These are phyloP conservation scores for Smittium culicis DNA, from an alignment of 371 early-diverging fungal species.

Conservation along the genomic window DNA sequence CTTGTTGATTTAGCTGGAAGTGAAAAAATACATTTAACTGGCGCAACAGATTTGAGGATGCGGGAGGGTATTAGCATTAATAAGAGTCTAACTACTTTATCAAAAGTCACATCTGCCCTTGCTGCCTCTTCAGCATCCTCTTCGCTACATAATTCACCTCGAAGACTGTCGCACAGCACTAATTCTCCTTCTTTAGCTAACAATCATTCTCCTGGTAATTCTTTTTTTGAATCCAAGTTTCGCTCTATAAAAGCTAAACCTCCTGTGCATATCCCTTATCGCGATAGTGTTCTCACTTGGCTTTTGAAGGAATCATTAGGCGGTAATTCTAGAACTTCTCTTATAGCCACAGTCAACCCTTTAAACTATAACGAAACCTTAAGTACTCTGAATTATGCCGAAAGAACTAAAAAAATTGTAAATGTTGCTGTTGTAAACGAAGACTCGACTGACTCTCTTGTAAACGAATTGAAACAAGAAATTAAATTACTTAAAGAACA, in stretches of 20 bases:
- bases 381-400: constrained; percentile 60
- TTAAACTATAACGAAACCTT: constrained; percentile 42
- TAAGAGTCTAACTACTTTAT: constrained; percentile 81
- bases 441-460: not conserved
- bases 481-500: not conserved
- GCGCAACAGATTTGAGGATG: constrained; percentile 84
- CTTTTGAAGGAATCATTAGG: constrained; percentile 62
- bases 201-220: not conserved
- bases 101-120: constrained; percentile 86
- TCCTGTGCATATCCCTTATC: constrained; percentile 45
- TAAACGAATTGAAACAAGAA: not conserved
- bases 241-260: constrained; percentile 41
- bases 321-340: constrained; percentile 49
- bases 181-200: not conserved
- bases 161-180: not conserved
- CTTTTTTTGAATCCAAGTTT: no score
- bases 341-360: constrained; percentile 59
- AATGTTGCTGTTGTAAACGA: constrained; percentile 37
- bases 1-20: constrained; percentile 87
- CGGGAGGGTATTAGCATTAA: constrained; percentile 99
- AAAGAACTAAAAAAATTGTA: constrained; percentile 74
- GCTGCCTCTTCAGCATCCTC: not conserved
- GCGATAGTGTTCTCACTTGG: constrained; percentile 47
- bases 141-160: not conserved
- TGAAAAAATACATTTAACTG: constrained; percentile 87